A percentile compares a stretch with the other conserved stretches of the same genome.
Conservation (phyloP, 1,284 basidiomycete genomes). For the Porodaedalea pini region DNA sequence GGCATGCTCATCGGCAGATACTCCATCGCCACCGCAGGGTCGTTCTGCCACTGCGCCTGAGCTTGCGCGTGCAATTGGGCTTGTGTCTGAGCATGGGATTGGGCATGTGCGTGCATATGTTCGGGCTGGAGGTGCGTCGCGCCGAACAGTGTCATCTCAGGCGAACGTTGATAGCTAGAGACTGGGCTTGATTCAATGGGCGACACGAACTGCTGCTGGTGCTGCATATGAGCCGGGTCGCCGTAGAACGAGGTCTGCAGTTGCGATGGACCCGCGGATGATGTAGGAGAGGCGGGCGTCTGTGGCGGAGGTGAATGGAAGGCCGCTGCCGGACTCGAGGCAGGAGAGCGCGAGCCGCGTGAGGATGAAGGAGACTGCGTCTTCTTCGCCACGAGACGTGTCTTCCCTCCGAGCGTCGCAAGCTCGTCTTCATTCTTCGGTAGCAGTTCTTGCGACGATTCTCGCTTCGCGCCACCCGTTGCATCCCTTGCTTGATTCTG, state of each 20-base stretch:
- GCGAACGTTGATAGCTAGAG: slow-evolving; percentile 11
- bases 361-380: slow-evolving; percentile 32
- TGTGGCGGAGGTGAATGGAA: slow-evolving; percentile 28
- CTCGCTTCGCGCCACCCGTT: slow-evolving; percentile 27
- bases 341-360: slow-evolving; percentile 37
- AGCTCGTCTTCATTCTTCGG: slow-evolving; percentile 52
- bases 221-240: background rate
- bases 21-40: slow-evolving; percentile 14
- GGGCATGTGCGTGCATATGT: slow-evolving; percentile 24
- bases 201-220: slow-evolving; percentile 3
- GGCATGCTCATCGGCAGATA: slow-evolving; percentile 20
- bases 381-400: slow-evolving; percentile 54
- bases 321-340: slow-evolving; percentile 34
- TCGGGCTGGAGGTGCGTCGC: slow-evolving; percentile 21
- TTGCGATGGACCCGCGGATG: slow-evolving; percentile 19
- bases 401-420: slow-evolving; percentile 56
- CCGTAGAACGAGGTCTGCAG: slow-evolving; percentile 8
- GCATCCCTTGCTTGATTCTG: slow-evolving; percentile 27
- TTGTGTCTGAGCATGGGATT: slow-evolving; percentile 22
- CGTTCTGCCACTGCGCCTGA: slow-evolving; percentile 18
- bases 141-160: slow-evolving; percentile 19
- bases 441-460: slow-evolving; percentile 14
- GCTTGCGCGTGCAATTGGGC: slow-evolving; percentile 10
- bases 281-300: slow-evolving; percentile 20
- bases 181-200: slow-evolving; percentile 11